Conservation (phyloP, 371 early-diverging fungal species). For the Conidiobolus incongruus region DNA sequence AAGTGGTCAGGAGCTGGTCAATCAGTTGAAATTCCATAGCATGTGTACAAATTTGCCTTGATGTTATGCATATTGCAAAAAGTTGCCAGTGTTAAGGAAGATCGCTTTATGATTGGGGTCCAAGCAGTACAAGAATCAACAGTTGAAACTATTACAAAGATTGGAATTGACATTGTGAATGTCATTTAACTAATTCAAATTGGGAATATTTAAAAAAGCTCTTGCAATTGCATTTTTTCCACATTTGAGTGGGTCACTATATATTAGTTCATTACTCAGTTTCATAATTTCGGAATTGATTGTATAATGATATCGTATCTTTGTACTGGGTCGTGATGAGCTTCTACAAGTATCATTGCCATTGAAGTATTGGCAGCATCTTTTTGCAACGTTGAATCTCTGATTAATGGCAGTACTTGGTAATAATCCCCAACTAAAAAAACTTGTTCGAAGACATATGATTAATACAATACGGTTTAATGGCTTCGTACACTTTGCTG, state of each 20-base stretch:
- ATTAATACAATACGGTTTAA: too few species aligned
- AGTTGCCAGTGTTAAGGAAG: conserved; percentile 60
- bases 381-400: conserved; percentile 19
- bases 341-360: conserved; percentile 57
- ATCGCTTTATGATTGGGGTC: conserved; percentile 27
- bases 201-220: conserved; percentile 21
- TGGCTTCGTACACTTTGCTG: conserved; percentile 35
- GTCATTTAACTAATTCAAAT: conserved; percentile 8
- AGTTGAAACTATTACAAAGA: neutral
- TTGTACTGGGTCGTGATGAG: conserved; percentile 55
- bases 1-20: conserved; percentile 11
- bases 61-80: conserved; percentile 32
- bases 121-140: neutral
- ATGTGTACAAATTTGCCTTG: conserved; percentile 31
- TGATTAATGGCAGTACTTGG: conserved; percentile 91
- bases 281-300: conserved; percentile 90
- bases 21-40: conserved; percentile 40
- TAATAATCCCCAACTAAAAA: conserved; percentile 96
- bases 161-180: neutral
- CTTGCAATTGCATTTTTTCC: conserved; percentile 40
- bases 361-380: conserved; percentile 32
- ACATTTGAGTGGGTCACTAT: conserved; percentile 50
- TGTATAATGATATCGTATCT: conserved; percentile 79
- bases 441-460: conserved; percentile 58
- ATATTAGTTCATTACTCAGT: conserved; percentile 74